These are phyloP conservation scores for Acer negundo DNA, from an alignment of 345 rosid species.

Conservation along the genomic window DNA sequence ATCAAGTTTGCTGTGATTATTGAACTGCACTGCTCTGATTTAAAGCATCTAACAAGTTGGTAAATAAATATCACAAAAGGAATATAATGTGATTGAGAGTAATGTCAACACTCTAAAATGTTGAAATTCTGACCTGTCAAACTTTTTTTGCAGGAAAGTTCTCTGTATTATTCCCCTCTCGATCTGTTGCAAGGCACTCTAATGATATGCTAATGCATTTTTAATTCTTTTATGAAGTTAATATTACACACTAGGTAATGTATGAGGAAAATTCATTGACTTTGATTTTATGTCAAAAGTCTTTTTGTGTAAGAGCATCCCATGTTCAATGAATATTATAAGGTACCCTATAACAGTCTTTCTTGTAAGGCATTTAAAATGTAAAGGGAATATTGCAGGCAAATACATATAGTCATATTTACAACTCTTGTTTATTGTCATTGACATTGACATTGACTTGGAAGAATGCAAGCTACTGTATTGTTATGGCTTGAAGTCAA, in stretches of 20 bases:
- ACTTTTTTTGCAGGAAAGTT: not conserved
- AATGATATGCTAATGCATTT: not conserved
- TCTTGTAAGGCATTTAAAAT: no score
- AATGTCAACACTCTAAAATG: not conserved
- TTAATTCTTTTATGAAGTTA: not conserved
- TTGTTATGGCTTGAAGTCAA: no score
- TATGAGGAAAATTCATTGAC: no score
- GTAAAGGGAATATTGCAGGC: no score
- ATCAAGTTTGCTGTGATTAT: not conserved
- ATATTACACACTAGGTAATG: not conserved
- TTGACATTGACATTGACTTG: no score
- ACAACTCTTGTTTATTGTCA: no score
- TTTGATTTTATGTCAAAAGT: no score
- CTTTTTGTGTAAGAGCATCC: no score
- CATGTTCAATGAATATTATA: no score
- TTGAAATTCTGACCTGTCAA: conserved; percentile 7
- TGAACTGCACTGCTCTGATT: not conserved
- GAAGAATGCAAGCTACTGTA: no score
- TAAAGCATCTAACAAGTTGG: not conserved
- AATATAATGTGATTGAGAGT: not conserved
- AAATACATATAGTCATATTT: no score
- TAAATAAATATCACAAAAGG: not conserved
- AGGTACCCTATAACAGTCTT: no score
- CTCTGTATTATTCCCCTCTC: not conserved
- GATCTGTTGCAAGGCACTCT: not conserved